Evolutionary conservation across 768 basidiomycete species (phyloP).

Genomic region (Lactarius trivialis): DNA sequence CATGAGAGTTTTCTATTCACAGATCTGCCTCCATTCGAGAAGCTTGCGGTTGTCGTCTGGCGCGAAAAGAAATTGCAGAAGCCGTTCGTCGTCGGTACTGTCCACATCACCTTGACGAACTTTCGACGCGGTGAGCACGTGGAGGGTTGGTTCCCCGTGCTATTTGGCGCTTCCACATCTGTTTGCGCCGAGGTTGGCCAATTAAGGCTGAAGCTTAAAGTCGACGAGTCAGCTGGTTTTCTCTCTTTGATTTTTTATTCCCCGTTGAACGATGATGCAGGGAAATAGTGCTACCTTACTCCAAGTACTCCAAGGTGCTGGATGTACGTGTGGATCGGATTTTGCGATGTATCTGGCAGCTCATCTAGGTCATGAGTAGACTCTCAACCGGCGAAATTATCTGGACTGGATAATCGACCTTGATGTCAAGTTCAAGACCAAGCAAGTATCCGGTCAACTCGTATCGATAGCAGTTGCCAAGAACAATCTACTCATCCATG

Average conservation of each 20-base stretch:
- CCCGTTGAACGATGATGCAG: constrained; percentile 32
- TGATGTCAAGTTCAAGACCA: constrained; percentile 59
- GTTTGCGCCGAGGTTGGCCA: constrained; percentile 65
- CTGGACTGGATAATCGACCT: constrained; percentile 72
- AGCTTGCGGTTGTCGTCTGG: constrained; percentile 61
- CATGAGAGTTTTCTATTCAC: constrained; percentile 69
- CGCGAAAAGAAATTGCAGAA: constrained; percentile 59
- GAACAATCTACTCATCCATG: constrained; percentile 56
- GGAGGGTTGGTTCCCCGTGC: constrained; percentile 83
- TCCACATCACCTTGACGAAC: constrained; percentile 57
- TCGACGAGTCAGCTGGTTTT: constrained; percentile 55
- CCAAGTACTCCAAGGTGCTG: constrained; percentile 54
- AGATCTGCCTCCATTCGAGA: constrained; percentile 74
- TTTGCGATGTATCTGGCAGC: constrained; percentile 1
- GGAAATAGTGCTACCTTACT: constrained; percentile 71
- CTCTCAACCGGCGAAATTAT: constrained; percentile 52
- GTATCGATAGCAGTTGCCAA: constrained; percentile 66
- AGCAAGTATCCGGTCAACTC: constrained; percentile 52
- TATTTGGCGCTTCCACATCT: constrained; percentile 42
- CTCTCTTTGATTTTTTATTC: constrained; percentile 25
- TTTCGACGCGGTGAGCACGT: constrained; percentile 67
- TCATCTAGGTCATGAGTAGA: constrained; percentile 31
- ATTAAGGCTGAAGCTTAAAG: constrained; percentile 60
- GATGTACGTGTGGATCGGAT: constrained; percentile 36
- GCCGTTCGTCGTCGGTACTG: constrained; percentile 50